Percentiles rank a stretch among this genome's conserved stretches.
phyloP scores from a whole-genome alignment of 345 rosid species.

The Ceriops zippeliana region DNA sequence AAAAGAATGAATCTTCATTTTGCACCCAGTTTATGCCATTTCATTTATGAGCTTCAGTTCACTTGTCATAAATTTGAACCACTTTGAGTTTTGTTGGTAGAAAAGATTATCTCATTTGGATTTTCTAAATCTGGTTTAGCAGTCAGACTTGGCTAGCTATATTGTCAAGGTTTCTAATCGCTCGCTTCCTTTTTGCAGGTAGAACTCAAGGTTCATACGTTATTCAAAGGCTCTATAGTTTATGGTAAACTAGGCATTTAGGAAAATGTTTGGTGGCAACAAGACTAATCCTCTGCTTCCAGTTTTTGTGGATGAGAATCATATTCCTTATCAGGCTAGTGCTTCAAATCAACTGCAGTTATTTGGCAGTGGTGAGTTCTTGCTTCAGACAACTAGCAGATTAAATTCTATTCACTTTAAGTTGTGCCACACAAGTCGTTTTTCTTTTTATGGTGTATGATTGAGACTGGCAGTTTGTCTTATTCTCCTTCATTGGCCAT shows the following conservation, averaged over 20 bases:
- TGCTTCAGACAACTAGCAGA: constrained; percentile 1
- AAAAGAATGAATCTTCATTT: too few relatives aligned
- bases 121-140: too few relatives aligned
- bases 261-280: constrained; percentile 70
- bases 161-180: background rate
- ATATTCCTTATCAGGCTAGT: constrained; percentile 56
- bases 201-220: constrained; percentile 9
- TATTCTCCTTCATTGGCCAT: too few relatives aligned
- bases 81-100: background rate
- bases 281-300: constrained; percentile 51
- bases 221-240: constrained; percentile 19
- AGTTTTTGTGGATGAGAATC: constrained; percentile 46
- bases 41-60: too few relatives aligned
- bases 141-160: background rate
- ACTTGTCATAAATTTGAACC: too few relatives aligned
- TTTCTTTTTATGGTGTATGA: too few relatives aligned
- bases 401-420: too few relatives aligned
- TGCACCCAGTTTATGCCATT: too few relatives aligned
- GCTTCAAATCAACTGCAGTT: constrained; percentile 67
- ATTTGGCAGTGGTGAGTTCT: constrained; percentile 57
- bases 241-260: constrained; percentile 9
- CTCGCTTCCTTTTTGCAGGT: constrained; percentile 28
- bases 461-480: too few relatives aligned
- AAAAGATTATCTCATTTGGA: background rate
- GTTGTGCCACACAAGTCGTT: too few relatives aligned